Base-by-base conservation (phyloP, 139 green algal species). In the Chlorella sp. region DNA sequence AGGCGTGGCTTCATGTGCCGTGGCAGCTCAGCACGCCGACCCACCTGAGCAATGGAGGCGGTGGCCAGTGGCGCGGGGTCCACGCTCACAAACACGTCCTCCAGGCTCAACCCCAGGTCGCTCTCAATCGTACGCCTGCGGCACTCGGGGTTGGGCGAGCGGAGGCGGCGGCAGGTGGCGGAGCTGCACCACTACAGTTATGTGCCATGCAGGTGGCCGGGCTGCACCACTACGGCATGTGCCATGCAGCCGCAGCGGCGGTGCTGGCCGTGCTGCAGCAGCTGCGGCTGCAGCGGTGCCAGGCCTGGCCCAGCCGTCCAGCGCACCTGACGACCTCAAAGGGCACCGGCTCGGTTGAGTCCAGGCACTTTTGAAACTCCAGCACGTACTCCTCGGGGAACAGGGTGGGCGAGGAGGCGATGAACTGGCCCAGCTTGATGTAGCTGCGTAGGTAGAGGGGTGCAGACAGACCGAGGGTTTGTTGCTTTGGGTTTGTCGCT, bases 331-430 rank as follows among this genome's bases (percentile, higher is more conserved):
- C 96, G 36, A 81, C 69, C 2, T 74, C 60, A 84, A 94, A 99
- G 1, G 94, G 88, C 84, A 98, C 93, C 0, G 94, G 60, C 78
- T 76, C 78, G 36, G 78, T 65, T 41, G n/a, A 30, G 91, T 99
- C 97, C n/a, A 99, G 89, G 84, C 96, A 99, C 83, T 94, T 97
- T 79, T 99, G 95, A 48, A 99, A 98, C 91, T 99, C 97, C 48
- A 93, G 30, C 20, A 99, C 97, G 76, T 98, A 99, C 69, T 98
- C 96, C 48, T 92, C 87, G 0, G 96, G 97, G 82, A 99, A 99
- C 8, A 99, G 87, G 1, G 94, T 97, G 58, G 97, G 97, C 1
- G 93, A 94, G 32, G 93, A 98, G 16, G 97, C 97, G 28, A 99
- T 96, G 88, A 99, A 97, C 87, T 97, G 93, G n/a, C 89, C 84